Evolutionary conservation across 2,329 filamentous ascomycete species (phyloP).

Genomic region (Endothia cerciana): DNA sequence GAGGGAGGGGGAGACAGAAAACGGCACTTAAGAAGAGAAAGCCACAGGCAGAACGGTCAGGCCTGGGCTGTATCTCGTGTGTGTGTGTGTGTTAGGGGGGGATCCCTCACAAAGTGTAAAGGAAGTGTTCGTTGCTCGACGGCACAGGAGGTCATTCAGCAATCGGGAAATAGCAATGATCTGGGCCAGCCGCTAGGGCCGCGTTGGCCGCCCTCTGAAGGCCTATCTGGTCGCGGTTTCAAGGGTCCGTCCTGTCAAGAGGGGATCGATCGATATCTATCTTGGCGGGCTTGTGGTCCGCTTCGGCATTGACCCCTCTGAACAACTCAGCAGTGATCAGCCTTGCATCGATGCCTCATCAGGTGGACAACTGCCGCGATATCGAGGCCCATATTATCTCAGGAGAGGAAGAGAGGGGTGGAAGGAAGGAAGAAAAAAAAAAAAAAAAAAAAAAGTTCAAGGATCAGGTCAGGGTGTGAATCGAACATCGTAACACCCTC

Average conservation of each 20-base stretch:
- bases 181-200: slow-evolving; percentile 10
- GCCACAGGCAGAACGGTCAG: too few relatives aligned
- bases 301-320: not conserved
- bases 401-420: not conserved
- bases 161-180: slow-evolving; percentile 10
- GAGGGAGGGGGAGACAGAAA: too few relatives aligned
- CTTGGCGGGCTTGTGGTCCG: not conserved
- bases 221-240: too few relatives aligned
- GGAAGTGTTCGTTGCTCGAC: too few relatives aligned
- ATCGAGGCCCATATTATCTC: not conserved
- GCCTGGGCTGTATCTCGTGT: too few relatives aligned
- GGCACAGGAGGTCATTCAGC: not conserved
- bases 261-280: not conserved
- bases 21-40: too few relatives aligned
- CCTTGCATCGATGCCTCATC: not conserved
- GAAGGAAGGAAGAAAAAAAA: not conserved
- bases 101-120: too few relatives aligned
- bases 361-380: not conserved
- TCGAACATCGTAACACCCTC: too few relatives aligned
- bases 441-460: not conserved
- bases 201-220: slow-evolving; percentile 19
- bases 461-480: too few relatives aligned
- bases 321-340: slow-evolving; percentile 4
- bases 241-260: not conserved
- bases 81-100: too few relatives aligned